Conservation (phyloP, 1,139 yeast genomes). For the Kurtzmaniella quercitrusa region DNA sequence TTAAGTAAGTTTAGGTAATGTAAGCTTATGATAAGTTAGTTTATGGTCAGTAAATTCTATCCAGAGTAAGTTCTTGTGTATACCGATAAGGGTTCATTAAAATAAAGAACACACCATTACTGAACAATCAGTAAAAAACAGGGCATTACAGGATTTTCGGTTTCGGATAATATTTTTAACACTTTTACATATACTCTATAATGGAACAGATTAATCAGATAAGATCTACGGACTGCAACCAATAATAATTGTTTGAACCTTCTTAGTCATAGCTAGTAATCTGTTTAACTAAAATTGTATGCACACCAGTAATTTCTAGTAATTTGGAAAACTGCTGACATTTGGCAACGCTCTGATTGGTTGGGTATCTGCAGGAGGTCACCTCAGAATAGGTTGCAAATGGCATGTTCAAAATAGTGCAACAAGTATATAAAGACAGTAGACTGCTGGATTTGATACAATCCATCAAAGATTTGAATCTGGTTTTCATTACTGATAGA, state of each 20-base stretch:
- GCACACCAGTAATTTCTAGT: neutral
- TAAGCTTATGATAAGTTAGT: no score
- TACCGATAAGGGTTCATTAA: no score
- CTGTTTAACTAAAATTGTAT: neutral
- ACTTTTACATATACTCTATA: no score
- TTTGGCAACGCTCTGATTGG: neutral
- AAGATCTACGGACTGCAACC: neutral
- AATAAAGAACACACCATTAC: no score
- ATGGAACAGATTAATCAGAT: neutral
- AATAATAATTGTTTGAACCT: neutral
- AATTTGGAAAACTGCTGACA: neutral
- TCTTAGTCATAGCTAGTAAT: neutral
- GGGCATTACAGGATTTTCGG: no score
- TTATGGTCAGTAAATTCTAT: no score
- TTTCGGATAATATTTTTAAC: no score
- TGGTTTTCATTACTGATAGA: no score
- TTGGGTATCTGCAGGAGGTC: neutral
- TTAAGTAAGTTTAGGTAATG: no score
- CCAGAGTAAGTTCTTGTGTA: no score
- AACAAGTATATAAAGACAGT: neutral
- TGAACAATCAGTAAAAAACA: no score
- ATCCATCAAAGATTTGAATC: neutral
- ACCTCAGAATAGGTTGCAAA: neutral
- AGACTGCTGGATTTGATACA: neutral
- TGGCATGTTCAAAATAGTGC: neutral